Evolutionary conservation across 768 basidiomycete genomes (phyloP), one percentile per base, ranked within the genome.

Genomic region (Xerocomellus chrysenteron): DNA sequence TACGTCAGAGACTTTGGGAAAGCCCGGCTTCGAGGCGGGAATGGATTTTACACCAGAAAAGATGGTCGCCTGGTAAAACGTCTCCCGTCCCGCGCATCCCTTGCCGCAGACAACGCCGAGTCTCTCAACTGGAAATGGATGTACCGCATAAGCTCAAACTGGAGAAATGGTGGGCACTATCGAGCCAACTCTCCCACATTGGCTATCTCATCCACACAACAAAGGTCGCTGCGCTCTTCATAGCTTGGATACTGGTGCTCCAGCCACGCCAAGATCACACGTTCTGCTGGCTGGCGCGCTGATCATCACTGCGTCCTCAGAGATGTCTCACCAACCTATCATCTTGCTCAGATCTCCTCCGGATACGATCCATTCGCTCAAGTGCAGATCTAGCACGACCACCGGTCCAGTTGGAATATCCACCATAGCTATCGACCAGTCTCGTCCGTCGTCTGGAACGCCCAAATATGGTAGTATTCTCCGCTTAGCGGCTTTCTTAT

Each of bases 81-180:
- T 2, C 73, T 92, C 30, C 88, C 88, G 12, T 78, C 76, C 28
- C 72, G 85, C 67, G 80, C 75, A 5, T 59, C 60, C 32, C 40
- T 53, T 41, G 59, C 73, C 56, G 63, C 65, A 32, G 73, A 75
- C 19, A 66, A 73, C 19, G 8, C 45, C 14, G 54, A 57, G 46
- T 68, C 71, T 36, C 67, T 74, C 32, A 82, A 90, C 65, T 92
- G 90, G 90, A 91, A 89, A 70, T 88, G 83, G 82, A 90, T 92
- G 89, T 92, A 90, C 70, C 80, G 88, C 53, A 87, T 91, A 59
- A 90, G 87, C 62, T 84, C 84, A 16, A 92, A 92, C 62, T 92
- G 90, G 90, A 81, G 80, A 68, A 87, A 74, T 72, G 90, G 90
- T 91, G 64, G 61, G 78, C 67, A 53, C 35, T 45, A 44, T 50